phyloP scores from a whole-genome alignment of 768 basidiomycete genomes.

The Lactarius sanguifluus region DNA sequence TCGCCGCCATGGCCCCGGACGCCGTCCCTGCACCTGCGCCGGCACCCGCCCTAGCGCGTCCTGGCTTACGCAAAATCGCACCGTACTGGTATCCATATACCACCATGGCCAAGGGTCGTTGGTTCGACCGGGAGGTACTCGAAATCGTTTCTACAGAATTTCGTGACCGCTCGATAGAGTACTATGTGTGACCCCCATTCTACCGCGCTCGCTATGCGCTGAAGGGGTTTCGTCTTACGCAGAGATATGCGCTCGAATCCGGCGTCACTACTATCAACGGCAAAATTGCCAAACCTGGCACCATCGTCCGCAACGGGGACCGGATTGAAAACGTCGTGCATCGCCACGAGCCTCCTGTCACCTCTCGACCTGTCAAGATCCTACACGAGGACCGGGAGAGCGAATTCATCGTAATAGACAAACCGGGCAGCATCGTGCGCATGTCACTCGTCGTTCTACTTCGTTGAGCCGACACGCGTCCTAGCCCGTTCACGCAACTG shows the following conservation, averaged over 20 bases:
- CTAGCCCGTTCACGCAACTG: constrained; percentile 90
- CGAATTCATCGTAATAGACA: constrained; percentile 89
- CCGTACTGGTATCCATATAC: constrained; percentile 95
- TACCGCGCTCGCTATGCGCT: constrained; percentile 6
- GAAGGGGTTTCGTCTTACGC: not conserved
- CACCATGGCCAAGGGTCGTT: constrained; percentile 89
- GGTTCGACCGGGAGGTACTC: constrained; percentile 83
- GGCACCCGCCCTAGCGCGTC: constrained; percentile 15
- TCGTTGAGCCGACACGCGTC: not conserved
- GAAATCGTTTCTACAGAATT: constrained; percentile 96
- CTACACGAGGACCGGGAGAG: constrained; percentile 75
- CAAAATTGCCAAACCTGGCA: constrained; percentile 74
- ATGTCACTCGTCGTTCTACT: constrained; percentile 28
- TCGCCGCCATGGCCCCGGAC: constrained; percentile 30
- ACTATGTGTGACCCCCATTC: constrained; percentile 67
- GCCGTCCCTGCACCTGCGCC: constrained; percentile 22
- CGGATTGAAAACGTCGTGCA: constrained; percentile 94
- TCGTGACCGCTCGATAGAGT: constrained; percentile 90
- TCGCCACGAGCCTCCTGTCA: constrained; percentile 96
- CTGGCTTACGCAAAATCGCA: constrained; percentile 72
- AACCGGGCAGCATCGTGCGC: constrained; percentile 95
- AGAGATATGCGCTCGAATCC: constrained; percentile 78
- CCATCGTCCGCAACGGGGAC: constrained; percentile 82
- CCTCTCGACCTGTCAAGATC: constrained; percentile 77
- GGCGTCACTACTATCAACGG: constrained; percentile 97